Evolutionary conservation across 371 early-diverging fungal species (phyloP).

Genomic region (Chytridium lagenaria): DNA sequence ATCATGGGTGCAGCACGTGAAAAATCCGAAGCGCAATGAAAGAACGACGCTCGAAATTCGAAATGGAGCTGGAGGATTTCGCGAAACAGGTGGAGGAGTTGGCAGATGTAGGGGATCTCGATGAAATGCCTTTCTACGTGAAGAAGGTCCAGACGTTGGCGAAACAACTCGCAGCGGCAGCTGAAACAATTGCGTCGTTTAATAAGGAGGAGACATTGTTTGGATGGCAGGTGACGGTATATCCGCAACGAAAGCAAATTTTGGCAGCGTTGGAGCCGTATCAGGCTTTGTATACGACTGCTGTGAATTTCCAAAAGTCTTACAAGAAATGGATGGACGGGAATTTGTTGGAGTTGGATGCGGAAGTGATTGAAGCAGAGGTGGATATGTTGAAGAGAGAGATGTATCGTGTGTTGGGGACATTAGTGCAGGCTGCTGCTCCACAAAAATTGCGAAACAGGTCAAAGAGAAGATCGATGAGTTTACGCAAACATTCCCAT

Average conservation of each 20-base stretch:
- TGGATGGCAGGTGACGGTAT: conserved; percentile 58
- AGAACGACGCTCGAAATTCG: conserved; percentile 58
- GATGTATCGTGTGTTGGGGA: conserved; percentile 57
- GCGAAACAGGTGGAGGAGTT: conserved; percentile 61
- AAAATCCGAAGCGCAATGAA: conserved; percentile 52
- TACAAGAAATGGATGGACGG: conserved; percentile 68
- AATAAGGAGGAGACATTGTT: conserved; percentile 66
- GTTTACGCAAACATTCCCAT: conserved; percentile 62
- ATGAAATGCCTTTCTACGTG: conserved; percentile 69
- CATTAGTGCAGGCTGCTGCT: conserved; percentile 54
- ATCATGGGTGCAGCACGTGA: conserved; percentile 57
- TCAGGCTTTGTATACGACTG: conserved; percentile 60
- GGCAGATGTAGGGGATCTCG: conserved; percentile 62
- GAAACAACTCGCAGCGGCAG: conserved; percentile 59
- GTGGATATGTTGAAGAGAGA: conserved; percentile 59
- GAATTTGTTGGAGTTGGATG: conserved; percentile 60
- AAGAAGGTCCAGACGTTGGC: conserved; percentile 62
- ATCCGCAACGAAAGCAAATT: conserved; percentile 63
- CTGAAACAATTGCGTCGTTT: conserved; percentile 60
- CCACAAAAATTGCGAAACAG: conserved; percentile 61
- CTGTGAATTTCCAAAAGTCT: conserved; percentile 62
- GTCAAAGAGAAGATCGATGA: conserved; percentile 64
- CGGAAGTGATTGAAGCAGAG: conserved; percentile 60
- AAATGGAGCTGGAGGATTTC: conserved; percentile 60
- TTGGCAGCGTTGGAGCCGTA: conserved; percentile 61